Conservation (phyloP, 108 stramenopile species). For the Skeletonema potamos region DNA sequence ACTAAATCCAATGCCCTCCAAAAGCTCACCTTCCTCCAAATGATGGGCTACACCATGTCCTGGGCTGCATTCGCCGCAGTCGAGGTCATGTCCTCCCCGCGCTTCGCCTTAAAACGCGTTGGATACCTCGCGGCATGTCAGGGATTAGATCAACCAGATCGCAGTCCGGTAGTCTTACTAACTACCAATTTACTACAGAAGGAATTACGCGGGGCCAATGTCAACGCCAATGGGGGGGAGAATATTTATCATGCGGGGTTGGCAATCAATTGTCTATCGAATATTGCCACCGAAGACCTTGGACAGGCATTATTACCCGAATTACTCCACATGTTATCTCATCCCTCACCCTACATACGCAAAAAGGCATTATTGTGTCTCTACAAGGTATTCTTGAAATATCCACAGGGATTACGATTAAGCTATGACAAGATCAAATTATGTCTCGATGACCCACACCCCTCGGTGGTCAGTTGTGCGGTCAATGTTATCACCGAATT, state of each 20-base stretch:
- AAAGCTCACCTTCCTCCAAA: conserved; percentile 97
- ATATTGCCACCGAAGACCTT: conserved; percentile 96
- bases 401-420: conserved; percentile 98
- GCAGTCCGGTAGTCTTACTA: conserved; percentile 94
- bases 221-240: conserved; percentile 39
- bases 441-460: conserved; percentile 88
- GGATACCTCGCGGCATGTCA: conserved; percentile 95
- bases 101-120: conserved; percentile 96
- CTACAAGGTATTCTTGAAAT: conserved; percentile 96
- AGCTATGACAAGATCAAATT: conserved; percentile 93
- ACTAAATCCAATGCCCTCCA: conserved; percentile 94
- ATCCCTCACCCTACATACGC: conserved; percentile 92
- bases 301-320: conserved; percentile 92
- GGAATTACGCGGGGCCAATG: conserved; percentile 84
- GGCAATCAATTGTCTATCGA: conserved; percentile 96
- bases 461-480: conserved; percentile 94
- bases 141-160: conserved; percentile 86
- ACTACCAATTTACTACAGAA: conserved; percentile 97
- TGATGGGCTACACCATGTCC: conserved; percentile 97
- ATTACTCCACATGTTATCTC: conserved; percentile 76
- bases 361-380: conserved; percentile 97
- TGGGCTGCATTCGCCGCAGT: conserved; percentile 96
- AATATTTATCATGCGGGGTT: conserved; percentile 93
- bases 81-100: conserved; percentile 92
- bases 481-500: conserved; percentile 99